Evolutionary conservation across 441 rosid species (phyloP), one percentile per base, ranked within the genome.

Genomic region (Manihot esculenta): DNA sequence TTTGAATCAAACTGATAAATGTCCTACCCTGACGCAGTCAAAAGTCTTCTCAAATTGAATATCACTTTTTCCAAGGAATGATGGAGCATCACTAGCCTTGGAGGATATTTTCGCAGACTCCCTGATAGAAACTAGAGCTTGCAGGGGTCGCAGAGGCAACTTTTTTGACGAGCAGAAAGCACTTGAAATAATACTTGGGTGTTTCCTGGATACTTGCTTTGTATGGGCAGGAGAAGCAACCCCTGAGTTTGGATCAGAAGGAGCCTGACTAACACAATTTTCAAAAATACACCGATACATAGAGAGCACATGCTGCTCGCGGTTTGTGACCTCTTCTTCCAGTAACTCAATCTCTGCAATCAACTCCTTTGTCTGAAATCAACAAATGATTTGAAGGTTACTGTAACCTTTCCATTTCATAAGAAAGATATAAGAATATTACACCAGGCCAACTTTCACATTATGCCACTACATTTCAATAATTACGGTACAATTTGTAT

Each of bases 261-360:
- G 69, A 17, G 79, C 79, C 72, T 71, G 84, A 76, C 92, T 93
- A 1, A 59, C 74, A 41, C 88, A 82, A 5, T 88, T 73, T 64
- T 89, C 94, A 75, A 89, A 93, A 58, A 88, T 82, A 72, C 59
- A 87, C 72, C 98, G 82, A 59, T 93, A 93, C 1, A 93, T 78
- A 72, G 96, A 77, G 12, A 93, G 93, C 61, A 93, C 89, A 17
- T 87, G 96, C 69, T 89, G 87, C 77, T 91, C 97, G 0, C 93
- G 89, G 74, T 87, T 89, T 13, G 89, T 73, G 2, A 91, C 97
- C 75, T 93, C 96, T 77, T 86, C 93, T 82, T 93, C 97, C 9
- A 93, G 84, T 72, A 84, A 76, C 76, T 89, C 97, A 8, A 91
- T 89, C 86, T 93, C 97, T 0, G 87, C 56, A 72, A 93, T 85